Evolutionary conservation across 2,329 filamentous ascomycete species (phyloP), one percentile per base, ranked within the genome.

Genomic region (Lecanosticta acicola): DNA sequence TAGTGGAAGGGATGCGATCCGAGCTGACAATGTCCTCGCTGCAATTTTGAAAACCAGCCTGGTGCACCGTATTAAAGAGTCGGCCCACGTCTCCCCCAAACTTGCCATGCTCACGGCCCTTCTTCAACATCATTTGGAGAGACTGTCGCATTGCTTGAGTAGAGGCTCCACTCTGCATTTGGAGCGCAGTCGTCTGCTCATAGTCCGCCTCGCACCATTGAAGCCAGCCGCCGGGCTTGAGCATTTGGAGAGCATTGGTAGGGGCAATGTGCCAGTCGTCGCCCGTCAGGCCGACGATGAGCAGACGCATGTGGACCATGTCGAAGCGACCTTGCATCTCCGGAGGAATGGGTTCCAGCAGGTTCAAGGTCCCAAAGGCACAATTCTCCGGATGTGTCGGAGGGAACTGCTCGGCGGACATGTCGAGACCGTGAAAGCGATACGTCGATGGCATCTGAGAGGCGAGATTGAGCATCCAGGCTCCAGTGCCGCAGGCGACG

Each of bases 201-300:
- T 55, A 55, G 18, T 54, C 39, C 17, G 41, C 41, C 37, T 58
- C 55, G n/a, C 42, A 35, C 55, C 55, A 58, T 45, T 58, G 55
- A 9, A 58, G 13, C 36, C 33, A 51, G 4, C 56, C 55, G 2
- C 53, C 55, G 8, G 56, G 55, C 21, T 53, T 58, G 9, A 59
- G 41, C 17, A 59, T 29, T 29, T 47, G 26, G 18, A 51, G 16
- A 10, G 53, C 18, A 21, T 55, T 48, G 9, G 24, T 8, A 9
- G 50, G 46, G 1, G 51, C 53, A 4, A 34, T 41, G 3, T 40
- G 18, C 55, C 55, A 59, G 32, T 50, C 48, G 3, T 45, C 19
- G 2, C 18, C 33, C 3, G 33, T 52, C 1, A 59, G 46, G 11
- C 49, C 56, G 18, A 39, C 35, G 32, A 57, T 44, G 3, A 59